Evolutionary conservation across 768 basidiomycete genomes (phyloP).

Genomic region (Rubroboletus satanas): DNA sequence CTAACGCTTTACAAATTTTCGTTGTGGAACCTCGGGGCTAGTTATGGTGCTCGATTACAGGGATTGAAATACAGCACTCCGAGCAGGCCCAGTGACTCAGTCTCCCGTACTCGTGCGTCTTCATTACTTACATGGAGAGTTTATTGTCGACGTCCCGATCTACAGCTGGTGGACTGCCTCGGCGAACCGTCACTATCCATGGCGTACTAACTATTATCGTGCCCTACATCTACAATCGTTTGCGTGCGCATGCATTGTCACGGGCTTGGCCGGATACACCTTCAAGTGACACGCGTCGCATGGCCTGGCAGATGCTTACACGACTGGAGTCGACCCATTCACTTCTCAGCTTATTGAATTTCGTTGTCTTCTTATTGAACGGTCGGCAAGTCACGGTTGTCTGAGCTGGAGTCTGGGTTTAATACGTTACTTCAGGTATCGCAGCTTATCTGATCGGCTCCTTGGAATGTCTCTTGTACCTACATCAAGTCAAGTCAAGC

Average conservation of each 20-base stretch:
- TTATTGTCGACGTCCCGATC: background rate
- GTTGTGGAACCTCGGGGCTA: slow-evolving; percentile 74
- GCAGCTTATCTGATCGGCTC: slow-evolving; percentile 77
- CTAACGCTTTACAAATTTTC: slow-evolving; percentile 77
- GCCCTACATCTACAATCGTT: slow-evolving; percentile 74
- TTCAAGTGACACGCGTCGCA: slow-evolving; percentile 67
- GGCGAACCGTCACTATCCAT: slow-evolving; percentile 58
- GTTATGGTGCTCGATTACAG: slow-evolving; percentile 81
- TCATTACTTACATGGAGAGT: background rate
- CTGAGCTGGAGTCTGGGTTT: background rate
- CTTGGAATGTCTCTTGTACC: slow-evolving; percentile 73
- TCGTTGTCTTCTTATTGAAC: slow-evolving; percentile 79
- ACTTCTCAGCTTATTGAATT: slow-evolving; percentile 64
- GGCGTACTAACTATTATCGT: slow-evolving; percentile 67
- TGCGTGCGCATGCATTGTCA: slow-evolving; percentile 74
- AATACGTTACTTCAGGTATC: slow-evolving; percentile 56
- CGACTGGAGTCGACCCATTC: slow-evolving; percentile 65
- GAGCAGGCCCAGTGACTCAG: background rate
- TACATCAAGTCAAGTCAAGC: slow-evolving; percentile 59
- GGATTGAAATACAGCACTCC: slow-evolving; percentile 58
- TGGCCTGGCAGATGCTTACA: slow-evolving; percentile 66
- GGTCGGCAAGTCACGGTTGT: slow-evolving; percentile 58
- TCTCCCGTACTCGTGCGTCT: slow-evolving; percentile 24
- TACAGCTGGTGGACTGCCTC: slow-evolving; percentile 64
- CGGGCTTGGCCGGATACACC: slow-evolving; percentile 91